A percentile compares a stretch with the other conserved stretches of the same genome.
Conservation (phyloP, 176 grass and related monocot genomes). For the Carex pumila region DNA sequence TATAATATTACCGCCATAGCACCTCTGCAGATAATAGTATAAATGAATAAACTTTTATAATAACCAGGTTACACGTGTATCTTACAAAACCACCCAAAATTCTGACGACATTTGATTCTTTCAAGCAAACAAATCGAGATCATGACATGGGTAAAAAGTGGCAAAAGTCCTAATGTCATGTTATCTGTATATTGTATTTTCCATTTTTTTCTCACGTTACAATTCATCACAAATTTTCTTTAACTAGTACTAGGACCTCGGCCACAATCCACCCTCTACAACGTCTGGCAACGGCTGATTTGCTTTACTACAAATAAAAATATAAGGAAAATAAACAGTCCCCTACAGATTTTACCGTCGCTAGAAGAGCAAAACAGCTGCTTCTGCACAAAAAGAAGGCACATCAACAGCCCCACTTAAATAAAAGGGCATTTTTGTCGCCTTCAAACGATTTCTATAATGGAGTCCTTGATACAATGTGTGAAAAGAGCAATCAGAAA, state of each 20-base stretch:
- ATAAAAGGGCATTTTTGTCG: neutral
- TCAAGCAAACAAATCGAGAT: neutral
- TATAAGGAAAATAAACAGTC: neutral
- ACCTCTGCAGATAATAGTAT: constrained; percentile 9
- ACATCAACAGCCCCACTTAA: neutral
- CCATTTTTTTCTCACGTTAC: neutral
- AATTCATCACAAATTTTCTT: neutral
- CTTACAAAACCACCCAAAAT: constrained; percentile 19
- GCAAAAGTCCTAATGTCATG: neutral
- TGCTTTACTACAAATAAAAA: constrained; percentile 20
- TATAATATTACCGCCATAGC: neutral
- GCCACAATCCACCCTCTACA: constrained; percentile 3
- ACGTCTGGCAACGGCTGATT: neutral
- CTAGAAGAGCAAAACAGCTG: neutral
- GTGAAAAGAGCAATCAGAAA: constrained; percentile 67
- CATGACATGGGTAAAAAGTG: neutral
- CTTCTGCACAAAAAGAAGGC: neutral
- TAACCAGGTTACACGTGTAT: neutral
- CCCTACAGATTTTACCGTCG: neutral
- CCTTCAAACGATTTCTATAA: constrained; percentile 53
- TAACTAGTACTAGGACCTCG: neutral
- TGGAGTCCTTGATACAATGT: constrained; percentile 40
- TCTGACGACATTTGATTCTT: neutral
- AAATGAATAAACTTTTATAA: neutral
- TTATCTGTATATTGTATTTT: neutral